Evolutionary conservation across 116 monocot species (phyloP), one percentile per base, ranked within the genome.

Genomic region (Phalaenopsis hybrid): DNA sequence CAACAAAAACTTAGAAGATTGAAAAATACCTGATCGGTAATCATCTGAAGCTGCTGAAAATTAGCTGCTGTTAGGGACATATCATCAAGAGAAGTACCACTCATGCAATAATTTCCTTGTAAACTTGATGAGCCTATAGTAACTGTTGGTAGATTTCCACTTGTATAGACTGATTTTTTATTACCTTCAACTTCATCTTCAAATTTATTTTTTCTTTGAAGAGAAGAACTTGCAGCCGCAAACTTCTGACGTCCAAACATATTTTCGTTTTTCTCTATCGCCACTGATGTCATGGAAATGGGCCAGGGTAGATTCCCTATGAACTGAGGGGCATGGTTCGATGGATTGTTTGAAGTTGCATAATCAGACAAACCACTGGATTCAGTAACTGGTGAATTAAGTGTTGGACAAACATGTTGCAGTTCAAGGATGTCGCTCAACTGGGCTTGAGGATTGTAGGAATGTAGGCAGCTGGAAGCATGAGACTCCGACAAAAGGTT

Each of bases 1-100:
- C 13, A 77, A 10, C 50, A 44, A 77, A 8, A 2, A 46, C 6
- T 46, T 31, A 48, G 76, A 49, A 82, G 44, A 58, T 25, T 28
- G 25, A 57, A 68, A 18, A 52, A 78, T 86, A 95, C 95, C 95
- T 86, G 90, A 82, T 82, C 82, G 83, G 87, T 77, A 28, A 85
- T 86, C 85, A 89, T 84, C 44, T 90, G 91, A 87, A 95, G 87
- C 83, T 93, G 85, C 80, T 52, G 83, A 84, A 95, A 86, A 74
- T 79, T 89, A 59, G 79, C 65, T 45, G 75, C 88, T 52, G 86
- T 85, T 61, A 68, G 49, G 79, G 83, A 73, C 34, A 51, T 49
- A 28, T 85, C 82, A 83, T 83, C 83, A 79, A 80, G 78, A 63
- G 33, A 84, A 83, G 51, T 74, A 79, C 79, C 44, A 46, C 81